Evolutionary conservation across 164 flowering plant genomes (phyloP), one percentile per base, ranked within the genome.

Genomic region (Malania oleifera): DNA sequence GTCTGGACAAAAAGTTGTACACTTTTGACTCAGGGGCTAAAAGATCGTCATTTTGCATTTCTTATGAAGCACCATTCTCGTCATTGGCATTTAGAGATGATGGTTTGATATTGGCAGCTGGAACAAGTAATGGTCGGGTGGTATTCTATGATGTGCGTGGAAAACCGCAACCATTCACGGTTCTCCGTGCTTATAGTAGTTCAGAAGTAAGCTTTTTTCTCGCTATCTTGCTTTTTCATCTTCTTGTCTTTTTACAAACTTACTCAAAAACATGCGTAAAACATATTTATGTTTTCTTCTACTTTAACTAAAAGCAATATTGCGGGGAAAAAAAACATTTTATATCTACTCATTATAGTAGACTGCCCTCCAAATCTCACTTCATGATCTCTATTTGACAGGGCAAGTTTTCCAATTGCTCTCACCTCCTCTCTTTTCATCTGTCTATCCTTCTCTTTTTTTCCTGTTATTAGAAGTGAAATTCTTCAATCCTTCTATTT

Each of bases 101-200:
- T 72, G 97, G 95, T 62, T 80, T 70, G 79, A 70, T 73, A 61
- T 75, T 95, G 58, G 96, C 99, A 56, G 96, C 93, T 71, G 99
- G 99, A 67, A 95, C 99, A 59, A 82, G 80, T 70, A 79, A 66
- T 75, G 99, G 99, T 3, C 78, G 84, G 24, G 83, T 95, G 31
- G 97, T 85, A 11, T 88, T 95, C 62, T 95, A 95, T 73, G 99
- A 95, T 69, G 80, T 91, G 52, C 99, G 99, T 56, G 97, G 91
- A 66, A 95, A 91, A 68, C 91, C 89, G 63, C 88, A 95, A 60
- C 99, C 97, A 46, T 57, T 83, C 40, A 85, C 80, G 49, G 87
- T 85, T 63, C 89, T 91, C 61, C 96, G 81, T 64, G 96, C 99
- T 68, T 95, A 77, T 70, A 67, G 76, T 61, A 82, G 79, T 77